phyloP scores from a whole-genome alignment of 768 basidiomycete species.

The Lepiota venenata region DNA sequence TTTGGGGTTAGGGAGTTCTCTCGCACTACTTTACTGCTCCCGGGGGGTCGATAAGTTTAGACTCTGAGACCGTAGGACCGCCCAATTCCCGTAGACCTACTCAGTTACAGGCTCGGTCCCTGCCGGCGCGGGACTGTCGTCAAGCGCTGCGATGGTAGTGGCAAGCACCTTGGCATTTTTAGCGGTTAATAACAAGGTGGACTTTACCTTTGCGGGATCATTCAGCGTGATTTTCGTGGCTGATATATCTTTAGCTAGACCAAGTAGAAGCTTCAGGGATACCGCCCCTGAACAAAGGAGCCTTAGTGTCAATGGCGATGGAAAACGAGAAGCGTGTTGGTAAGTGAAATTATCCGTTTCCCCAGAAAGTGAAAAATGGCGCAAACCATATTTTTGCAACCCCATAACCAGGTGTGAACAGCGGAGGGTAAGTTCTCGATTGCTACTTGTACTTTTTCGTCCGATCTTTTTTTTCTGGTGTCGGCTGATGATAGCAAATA shows the following conservation, averaged over 20 bases:
- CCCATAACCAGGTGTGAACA: slow-evolving; percentile 54
- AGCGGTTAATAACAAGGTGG: slow-evolving; percentile 67
- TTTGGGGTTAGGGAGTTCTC: slow-evolving; percentile 54
- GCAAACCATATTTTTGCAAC: too few relatives aligned
- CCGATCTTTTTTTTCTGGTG: slow-evolving; percentile 11
- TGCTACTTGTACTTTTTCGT: background rate
- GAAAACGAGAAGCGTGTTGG: slow-evolving; percentile 84
- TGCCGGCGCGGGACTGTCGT: slow-evolving; percentile 82
- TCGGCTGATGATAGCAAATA: background rate
- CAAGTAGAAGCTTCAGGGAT: background rate
- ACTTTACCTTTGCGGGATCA: background rate
- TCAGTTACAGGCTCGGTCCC: slow-evolving; percentile 84
- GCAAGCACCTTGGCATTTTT: slow-evolving; percentile 81
- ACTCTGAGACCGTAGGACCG: slow-evolving; percentile 29
- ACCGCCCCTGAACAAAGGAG: slow-evolving; percentile 51
- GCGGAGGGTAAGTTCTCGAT: slow-evolving; percentile 56
- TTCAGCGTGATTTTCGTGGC: background rate
- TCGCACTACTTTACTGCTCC: slow-evolving; percentile 48
- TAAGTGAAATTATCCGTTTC: slow-evolving; percentile 20
- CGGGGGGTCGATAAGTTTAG: slow-evolving; percentile 10
- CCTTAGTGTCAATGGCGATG: slow-evolving; percentile 77
- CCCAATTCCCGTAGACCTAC: slow-evolving; percentile 56
- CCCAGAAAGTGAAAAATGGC: background rate
- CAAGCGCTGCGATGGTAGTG: slow-evolving; percentile 89
- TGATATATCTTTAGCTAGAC: slow-evolving; percentile 8